Conservation (phyloP, 495 filamentous ascomycete genomes). For the Cetradonia linearis region DNA sequence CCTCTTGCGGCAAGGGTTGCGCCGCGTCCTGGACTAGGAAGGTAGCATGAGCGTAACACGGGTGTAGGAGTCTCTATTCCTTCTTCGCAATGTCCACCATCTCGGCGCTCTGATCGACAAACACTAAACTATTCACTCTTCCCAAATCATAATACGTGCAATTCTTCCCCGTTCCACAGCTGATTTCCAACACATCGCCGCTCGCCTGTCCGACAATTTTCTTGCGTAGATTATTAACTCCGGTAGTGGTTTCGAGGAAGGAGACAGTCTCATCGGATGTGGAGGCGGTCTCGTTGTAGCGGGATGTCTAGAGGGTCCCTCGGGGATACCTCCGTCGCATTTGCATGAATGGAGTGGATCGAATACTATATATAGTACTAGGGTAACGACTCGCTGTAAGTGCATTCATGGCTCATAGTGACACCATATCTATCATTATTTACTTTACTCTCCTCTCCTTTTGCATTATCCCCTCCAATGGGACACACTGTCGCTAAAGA, state of each 20-base stretch:
- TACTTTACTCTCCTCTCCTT: background rate
- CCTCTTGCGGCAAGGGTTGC: slow-evolving; percentile 26
- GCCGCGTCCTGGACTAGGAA: slow-evolving; percentile 36
- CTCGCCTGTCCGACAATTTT: slow-evolving; percentile 49
- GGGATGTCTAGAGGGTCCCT: slow-evolving; percentile 28
- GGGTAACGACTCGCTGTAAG: too few relatives aligned
- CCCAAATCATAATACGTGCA: slow-evolving; percentile 56
- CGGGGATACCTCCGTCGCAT: background rate
- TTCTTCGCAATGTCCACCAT: slow-evolving; percentile 53
- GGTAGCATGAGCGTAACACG: slow-evolving; percentile 34
- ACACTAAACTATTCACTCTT: slow-evolving; percentile 40
- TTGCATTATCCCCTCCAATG: background rate
- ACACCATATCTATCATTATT: background rate
- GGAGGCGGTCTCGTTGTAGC: slow-evolving; percentile 46
- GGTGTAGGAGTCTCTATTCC: slow-evolving; percentile 46
- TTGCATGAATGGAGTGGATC: background rate
- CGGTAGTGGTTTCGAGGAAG: slow-evolving; percentile 54
- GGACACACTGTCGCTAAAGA: background rate
- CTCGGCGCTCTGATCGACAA: slow-evolving; percentile 52
- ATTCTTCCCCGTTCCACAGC: slow-evolving; percentile 87
- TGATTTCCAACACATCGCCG: slow-evolving; percentile 82
- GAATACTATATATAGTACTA: too few relatives aligned
- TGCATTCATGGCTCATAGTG: background rate
- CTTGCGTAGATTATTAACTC: slow-evolving; percentile 51
- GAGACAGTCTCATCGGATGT: slow-evolving; percentile 57